Evolutionary conservation across 2,329 filamentous ascomycete species (phyloP).

Genomic region (Exophiala viscosa): DNA sequence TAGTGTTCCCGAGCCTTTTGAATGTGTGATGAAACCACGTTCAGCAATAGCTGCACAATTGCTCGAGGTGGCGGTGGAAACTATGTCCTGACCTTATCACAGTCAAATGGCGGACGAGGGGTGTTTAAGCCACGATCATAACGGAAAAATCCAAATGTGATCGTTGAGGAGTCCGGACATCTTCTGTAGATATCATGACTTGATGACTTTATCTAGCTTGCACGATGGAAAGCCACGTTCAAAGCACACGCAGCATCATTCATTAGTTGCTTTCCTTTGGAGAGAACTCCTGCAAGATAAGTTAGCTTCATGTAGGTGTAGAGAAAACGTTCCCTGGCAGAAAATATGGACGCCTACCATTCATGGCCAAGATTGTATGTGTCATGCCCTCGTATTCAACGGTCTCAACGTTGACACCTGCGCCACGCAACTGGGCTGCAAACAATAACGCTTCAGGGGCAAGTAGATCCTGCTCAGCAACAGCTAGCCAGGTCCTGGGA

Average conservation of each 20-base stretch:
- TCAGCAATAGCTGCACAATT: background rate
- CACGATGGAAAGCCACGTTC: background rate
- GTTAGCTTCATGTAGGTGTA: background rate
- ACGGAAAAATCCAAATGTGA: no score
- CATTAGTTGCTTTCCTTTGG: conserved; percentile 1
- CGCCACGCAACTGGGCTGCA: conserved; percentile 44
- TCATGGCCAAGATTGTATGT: conserved; percentile 57
- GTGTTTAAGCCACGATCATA: no score
- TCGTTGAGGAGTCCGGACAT: no score
- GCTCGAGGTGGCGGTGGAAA: background rate
- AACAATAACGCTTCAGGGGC: conserved; percentile 52
- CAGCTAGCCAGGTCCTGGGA: conserved; percentile 50
- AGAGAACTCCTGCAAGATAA: background rate
- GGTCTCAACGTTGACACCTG: conserved; percentile 48
- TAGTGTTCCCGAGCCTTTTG: conserved; percentile 3
- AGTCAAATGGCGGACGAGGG: no score
- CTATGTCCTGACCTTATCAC: background rate
- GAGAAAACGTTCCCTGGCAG: no score
- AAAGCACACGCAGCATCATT: background rate
- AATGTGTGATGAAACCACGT: conserved; percentile 1
- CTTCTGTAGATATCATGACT: no score
- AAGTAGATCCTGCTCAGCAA: conserved; percentile 55
- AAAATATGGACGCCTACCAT: no score
- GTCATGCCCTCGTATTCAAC: conserved; percentile 53
- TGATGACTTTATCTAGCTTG: background rate